These are phyloP conservation scores for Epichloe coenophiala DNA, from an alignment of 2,329 filamentous ascomycete species.

Conservation along the genomic window DNA sequence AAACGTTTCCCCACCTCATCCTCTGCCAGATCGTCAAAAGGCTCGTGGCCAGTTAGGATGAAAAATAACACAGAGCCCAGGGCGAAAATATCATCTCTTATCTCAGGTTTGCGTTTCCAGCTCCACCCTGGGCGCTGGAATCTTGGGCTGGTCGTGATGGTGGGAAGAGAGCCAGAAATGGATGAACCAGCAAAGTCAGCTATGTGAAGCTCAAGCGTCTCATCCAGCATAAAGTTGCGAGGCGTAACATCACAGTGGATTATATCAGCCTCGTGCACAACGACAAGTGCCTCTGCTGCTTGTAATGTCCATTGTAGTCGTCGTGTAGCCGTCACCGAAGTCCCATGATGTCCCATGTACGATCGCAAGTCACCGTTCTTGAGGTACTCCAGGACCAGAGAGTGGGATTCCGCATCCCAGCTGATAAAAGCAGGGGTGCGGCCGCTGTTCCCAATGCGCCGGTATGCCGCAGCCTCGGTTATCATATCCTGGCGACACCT, in stretches of 20 bases:
- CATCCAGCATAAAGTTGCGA: no score
- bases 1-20: neutral
- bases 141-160: no score
- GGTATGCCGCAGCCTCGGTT: conserved; percentile 1
- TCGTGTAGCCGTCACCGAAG: neutral
- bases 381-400: neutral
- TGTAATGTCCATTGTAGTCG: neutral
- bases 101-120: no score
- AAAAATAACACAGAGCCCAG: neutral
- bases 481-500: neutral
- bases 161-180: no score
- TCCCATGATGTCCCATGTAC: neutral
- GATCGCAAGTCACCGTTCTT: neutral
- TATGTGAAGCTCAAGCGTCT: no score
- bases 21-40: neutral
- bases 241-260: no score
- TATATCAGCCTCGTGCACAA: neutral
- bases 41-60: neutral
- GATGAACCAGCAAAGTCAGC: no score
- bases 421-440: conserved; percentile 1
- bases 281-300: neutral
- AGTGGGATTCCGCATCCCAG: neutral
- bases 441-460: neutral
- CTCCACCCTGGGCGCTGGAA: no score
- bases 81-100: neutral